Evolutionary conservation across 495 filamentous ascomycete species (phyloP).

Genomic region (Penicillium soppii): DNA sequence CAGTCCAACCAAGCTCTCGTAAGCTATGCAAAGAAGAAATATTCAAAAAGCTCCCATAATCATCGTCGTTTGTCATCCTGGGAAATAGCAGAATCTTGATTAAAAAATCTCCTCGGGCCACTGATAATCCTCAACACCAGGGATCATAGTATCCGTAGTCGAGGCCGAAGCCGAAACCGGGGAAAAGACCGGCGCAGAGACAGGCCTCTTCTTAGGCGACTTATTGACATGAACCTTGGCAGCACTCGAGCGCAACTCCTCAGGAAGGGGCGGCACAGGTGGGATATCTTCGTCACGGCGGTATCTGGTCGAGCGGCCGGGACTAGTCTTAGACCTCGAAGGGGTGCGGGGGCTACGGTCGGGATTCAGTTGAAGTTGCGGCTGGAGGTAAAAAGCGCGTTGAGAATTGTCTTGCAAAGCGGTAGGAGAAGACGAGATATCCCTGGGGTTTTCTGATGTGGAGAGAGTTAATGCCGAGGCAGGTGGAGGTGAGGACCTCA

Average conservation of each 20-base stretch:
- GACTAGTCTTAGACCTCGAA: constrained; percentile 8
- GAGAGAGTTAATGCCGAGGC: not conserved
- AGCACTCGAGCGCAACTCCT: constrained; percentile 37
- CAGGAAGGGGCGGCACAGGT: constrained; percentile 44
- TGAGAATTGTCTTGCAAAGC: constrained; percentile 16
- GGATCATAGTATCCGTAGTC: constrained; percentile 1
- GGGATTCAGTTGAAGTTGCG: constrained; percentile 21
- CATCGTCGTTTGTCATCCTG: not conserved
- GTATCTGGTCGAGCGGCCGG: constrained; percentile 21
- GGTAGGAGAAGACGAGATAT: constrained; percentile 25
- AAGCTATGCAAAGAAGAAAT: not conserved
- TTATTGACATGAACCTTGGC: constrained; percentile 29
- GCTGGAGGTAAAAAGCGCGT: constrained; percentile 24
- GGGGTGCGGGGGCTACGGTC: constrained; percentile 20
- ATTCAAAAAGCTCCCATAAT: not conserved
- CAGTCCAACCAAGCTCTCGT: too few species aligned
- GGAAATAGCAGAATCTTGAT: not conserved
- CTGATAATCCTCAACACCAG: constrained; percentile 29
- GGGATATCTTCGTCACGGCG: constrained; percentile 37
- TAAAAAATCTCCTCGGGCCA: constrained; percentile 53
- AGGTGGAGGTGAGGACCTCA: constrained; percentile 13
- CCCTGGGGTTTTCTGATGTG: not conserved
- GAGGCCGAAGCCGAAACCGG: constrained; percentile 2
- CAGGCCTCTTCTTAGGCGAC: constrained; percentile 30
- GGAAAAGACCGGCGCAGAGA: constrained; percentile 6